Evolutionary conservation across 2,329 filamentous ascomycete species (phyloP), one percentile per base, ranked within the genome.

Genomic region (Sclerotinia nivalis): DNA sequence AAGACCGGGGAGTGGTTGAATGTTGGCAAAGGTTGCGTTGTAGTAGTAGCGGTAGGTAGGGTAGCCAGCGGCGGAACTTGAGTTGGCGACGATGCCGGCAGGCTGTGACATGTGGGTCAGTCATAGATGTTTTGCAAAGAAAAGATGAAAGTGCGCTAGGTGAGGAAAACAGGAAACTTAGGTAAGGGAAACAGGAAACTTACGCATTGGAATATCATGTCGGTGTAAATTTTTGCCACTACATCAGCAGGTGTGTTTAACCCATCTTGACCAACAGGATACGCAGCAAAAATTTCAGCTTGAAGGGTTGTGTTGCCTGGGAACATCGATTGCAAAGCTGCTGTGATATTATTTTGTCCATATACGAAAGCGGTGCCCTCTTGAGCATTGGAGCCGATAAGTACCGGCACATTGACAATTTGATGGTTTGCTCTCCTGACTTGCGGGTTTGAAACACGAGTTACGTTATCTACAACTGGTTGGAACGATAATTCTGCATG

Each of bases 1-100:
- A 6, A 66, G 49, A 20, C 31, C 52, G 9, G 62, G 61, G 18
- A 56, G 13, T 50, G 70, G 60, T 45, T 70, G 68, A 15, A 59
- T 58, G 47, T 71, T 62, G 13, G 61, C 54, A 18, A 70, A 71
- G 1, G 68, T 62, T 40, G 61, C 56, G 18, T 71, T 70, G 50
- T 50, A 71, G 22, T 37, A 50, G 58, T 70, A 71, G 18, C 68
- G 61, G 37, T 43, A 71, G 20, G 68, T 66, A 22, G 59, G 59
- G n/a, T 64, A 64, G 20, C 52, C 52, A 18, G 67, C 66, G 7
- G 34, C 64, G 3, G 49, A 37, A 6, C 47, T 62, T 10, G 22
- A 25, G 13, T 69, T 69, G 18, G 70, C 59, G 40, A 61, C n/a
- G 7, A 61, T 58, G 7, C 34, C 34, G 18, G 22, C 9, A 10